Conservation (phyloP, 257 asterid genomes). For the Nicotiana knightiana region DNA sequence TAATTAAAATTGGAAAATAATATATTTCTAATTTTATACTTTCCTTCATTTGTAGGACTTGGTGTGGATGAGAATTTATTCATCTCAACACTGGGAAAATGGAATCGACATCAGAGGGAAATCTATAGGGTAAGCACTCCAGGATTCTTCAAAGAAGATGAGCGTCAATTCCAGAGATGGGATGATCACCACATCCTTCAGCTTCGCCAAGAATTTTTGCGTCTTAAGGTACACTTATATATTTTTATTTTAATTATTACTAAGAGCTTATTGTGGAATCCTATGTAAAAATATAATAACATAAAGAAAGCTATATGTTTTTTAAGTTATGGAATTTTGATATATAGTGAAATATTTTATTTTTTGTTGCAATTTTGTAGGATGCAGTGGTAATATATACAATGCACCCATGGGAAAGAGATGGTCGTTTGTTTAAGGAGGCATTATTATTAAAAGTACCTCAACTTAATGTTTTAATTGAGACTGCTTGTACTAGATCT, state of each 20-base stretch:
- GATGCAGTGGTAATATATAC: constrained; percentile 77
- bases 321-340: neutral
- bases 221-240: constrained; percentile 53
- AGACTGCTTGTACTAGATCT: constrained; percentile 65
- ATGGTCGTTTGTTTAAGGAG: constrained; percentile 61
- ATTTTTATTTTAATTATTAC: too few relatives aligned
- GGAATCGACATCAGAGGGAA: constrained; percentile 55
- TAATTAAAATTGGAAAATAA: neutral
- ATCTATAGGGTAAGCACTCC: constrained; percentile 49
- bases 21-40: neutral
- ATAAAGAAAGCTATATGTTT: neutral
- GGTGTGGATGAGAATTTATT: constrained; percentile 79
- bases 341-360: neutral
- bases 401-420: constrained; percentile 97
- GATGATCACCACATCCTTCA: constrained; percentile 50
- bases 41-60: constrained; percentile 31
- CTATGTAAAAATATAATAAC: neutral
- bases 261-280: too few relatives aligned
- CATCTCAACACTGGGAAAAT: constrained; percentile 54
- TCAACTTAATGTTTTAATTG: constrained; percentile 39
- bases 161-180: constrained; percentile 79
- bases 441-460: constrained; percentile 37
- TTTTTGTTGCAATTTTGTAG: constrained; percentile 11
- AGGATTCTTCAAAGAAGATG: constrained; percentile 63
- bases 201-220: constrained; percentile 74